phyloP scores from a whole-genome alignment of 1,284 basidiomycete genomes.

The Ustilago hordei region DNA sequence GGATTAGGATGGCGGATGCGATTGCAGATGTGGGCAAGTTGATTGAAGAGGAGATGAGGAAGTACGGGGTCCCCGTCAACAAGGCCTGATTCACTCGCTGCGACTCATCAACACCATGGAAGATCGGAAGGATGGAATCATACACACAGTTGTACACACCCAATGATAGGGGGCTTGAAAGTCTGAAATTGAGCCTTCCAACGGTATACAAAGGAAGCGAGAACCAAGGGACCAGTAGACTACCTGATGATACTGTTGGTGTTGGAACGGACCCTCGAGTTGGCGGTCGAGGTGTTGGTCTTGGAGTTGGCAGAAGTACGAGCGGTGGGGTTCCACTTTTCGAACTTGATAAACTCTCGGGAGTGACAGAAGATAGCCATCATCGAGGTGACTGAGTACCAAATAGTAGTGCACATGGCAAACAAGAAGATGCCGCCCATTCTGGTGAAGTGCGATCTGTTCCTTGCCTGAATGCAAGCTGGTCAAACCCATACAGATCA shows the following conservation, averaged over 20 bases:
- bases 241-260: slow-evolving; percentile 21
- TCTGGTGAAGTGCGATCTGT: slow-evolving; percentile 51
- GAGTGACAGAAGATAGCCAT: slow-evolving; percentile 62
- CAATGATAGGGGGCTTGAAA: background rate
- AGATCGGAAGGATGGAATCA: background rate
- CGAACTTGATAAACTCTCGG: slow-evolving; percentile 60
- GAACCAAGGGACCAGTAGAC: background rate
- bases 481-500: slow-evolving; percentile 48
- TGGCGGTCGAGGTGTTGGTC: slow-evolving; percentile 23
- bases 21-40: slow-evolving; percentile 51
- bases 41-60: slow-evolving; percentile 33
- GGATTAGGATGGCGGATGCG: slow-evolving; percentile 47
- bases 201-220: background rate
- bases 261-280: slow-evolving; percentile 27
- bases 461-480: slow-evolving; percentile 55
- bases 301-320: slow-evolving; percentile 34
- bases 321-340: slow-evolving; percentile 56
- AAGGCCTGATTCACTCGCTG: background rate
- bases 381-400: slow-evolving; percentile 53
- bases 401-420: slow-evolving; percentile 51
- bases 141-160: background rate
- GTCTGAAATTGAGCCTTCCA: background rate
- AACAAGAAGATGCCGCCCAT: slow-evolving; percentile 50
- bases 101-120: background rate
- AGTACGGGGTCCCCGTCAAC: slow-evolving; percentile 11